phyloP scores from a whole-genome alignment of 2,329 filamentous ascomycete species.

The Aplosporella prunicola region DNA sequence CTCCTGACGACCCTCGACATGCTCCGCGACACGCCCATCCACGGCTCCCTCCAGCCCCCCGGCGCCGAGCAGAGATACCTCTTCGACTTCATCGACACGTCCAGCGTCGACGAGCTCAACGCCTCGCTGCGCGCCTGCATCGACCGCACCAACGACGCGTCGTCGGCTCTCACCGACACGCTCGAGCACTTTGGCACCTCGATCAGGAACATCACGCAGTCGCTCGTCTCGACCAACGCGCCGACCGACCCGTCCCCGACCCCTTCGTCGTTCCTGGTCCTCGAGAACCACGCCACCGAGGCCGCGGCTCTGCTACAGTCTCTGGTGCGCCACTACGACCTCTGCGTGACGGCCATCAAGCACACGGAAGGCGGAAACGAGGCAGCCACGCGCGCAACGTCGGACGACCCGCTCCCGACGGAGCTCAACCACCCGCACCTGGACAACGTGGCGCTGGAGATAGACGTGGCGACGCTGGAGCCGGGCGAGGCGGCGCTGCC shows the following conservation, averaged over 20 bases:
- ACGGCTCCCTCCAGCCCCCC: slow-evolving; percentile 51
- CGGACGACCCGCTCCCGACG: slow-evolving; percentile 19
- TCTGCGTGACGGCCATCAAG: slow-evolving; percentile 83
- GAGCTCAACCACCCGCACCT: slow-evolving; percentile 8
- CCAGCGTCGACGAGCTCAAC: slow-evolving; percentile 55
- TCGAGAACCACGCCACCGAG: slow-evolving; percentile 66
- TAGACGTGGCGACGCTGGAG: slow-evolving; percentile 13
- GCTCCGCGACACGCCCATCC: slow-evolving; percentile 55
- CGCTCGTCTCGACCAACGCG: slow-evolving; percentile 25
- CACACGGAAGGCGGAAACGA: slow-evolving; percentile 62
- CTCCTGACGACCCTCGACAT: slow-evolving; percentile 58
- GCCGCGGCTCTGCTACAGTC: slow-evolving; percentile 76
- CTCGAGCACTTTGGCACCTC: slow-evolving; percentile 64
- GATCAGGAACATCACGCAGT: slow-evolving; percentile 47
- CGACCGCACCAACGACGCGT: slow-evolving; percentile 59
- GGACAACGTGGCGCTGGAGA: slow-evolving; percentile 12
- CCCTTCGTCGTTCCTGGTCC: slow-evolving; percentile 38
- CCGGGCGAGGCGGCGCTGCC: slow-evolving; percentile 45
- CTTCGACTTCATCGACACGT: slow-evolving; percentile 68
- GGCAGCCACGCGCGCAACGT: slow-evolving; percentile 35
- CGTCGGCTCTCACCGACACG: slow-evolving; percentile 46
- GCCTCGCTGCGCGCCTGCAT: slow-evolving; percentile 62
- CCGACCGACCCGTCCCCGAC: slow-evolving; percentile 30
- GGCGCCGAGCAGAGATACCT: slow-evolving; percentile 47
- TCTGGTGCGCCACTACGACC: slow-evolving; percentile 79